Conservation (phyloP, 805 yeast genomes). For the Candida piceae region DNA sequence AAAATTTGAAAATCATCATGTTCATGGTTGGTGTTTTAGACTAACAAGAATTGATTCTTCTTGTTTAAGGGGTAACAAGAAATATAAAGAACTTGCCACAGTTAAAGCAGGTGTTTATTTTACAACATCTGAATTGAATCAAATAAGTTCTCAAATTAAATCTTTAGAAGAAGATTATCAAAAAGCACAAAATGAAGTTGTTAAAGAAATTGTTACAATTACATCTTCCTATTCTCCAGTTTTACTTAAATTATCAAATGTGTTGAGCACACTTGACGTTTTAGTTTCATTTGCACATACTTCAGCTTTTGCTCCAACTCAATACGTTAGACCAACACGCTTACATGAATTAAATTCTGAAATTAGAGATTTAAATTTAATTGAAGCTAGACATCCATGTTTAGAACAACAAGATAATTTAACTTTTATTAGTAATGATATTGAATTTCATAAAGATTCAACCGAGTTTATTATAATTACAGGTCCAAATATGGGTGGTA, state of each 20-base stretch:
- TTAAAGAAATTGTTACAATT: conserved; percentile 75
- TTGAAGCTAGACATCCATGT: conserved; percentile 91
- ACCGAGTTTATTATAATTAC: conserved; percentile 80
- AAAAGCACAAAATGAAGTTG: conserved; percentile 69
- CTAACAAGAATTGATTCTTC: conserved; percentile 87
- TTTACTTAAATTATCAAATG: conserved; percentile 58
- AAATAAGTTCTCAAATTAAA: conserved; percentile 53
- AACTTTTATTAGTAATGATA: conserved; percentile 88
- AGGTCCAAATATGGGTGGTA: conserved; percentile 98
- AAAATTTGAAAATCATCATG: conserved; percentile 81
- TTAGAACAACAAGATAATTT: conserved; percentile 89
- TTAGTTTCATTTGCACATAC: conserved; percentile 81
- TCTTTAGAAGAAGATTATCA: conserved; percentile 65
- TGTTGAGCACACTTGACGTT: conserved; percentile 76
- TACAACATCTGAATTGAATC: conserved; percentile 63
- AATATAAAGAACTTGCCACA: conserved; percentile 77
- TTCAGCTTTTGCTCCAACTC: conserved; percentile 74
- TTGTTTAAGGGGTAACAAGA: conserved; percentile 57
- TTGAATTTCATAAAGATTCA: conserved; percentile 49
- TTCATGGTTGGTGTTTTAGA: conserved; percentile 93
- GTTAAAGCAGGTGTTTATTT: conserved; percentile 95
- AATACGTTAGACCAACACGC: conserved; percentile 65
- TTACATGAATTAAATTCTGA: conserved; percentile 49
- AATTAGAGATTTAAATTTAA: conserved; percentile 47
- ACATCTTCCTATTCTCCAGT: conserved; percentile 79